Percentiles rank a stretch among this genome's conserved stretches.
phyloP scores from a whole-genome alignment of 306 rosid genomes.

The Castanea crenata region DNA sequence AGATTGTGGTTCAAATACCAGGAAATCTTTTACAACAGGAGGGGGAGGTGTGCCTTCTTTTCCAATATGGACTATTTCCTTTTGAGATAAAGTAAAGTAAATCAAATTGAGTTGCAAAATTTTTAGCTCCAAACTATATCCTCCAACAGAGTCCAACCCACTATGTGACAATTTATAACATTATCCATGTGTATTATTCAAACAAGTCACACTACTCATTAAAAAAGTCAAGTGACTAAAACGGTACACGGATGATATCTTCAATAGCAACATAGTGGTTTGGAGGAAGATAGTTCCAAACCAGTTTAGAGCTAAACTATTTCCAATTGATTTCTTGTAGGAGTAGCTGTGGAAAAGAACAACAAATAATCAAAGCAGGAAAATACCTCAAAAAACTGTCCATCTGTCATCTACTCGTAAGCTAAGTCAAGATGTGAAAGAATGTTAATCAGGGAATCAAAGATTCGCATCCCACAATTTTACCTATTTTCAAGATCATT shows the following conservation, averaged over 20 bases:
- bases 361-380: neutral
- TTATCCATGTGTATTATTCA: too few relatives aligned
- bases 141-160: too few relatives aligned
- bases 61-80: neutral
- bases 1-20: neutral
- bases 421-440: neutral
- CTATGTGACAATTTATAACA: too few relatives aligned
- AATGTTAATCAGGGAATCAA: neutral
- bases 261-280: too few relatives aligned
- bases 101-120: neutral
- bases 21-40: neutral
- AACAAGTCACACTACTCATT: too few relatives aligned
- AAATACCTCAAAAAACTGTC: neutral
- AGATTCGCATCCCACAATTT: neutral
- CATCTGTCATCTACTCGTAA: neutral
- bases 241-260: too few relatives aligned
- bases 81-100: neutral
- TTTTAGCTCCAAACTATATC: too few relatives aligned
- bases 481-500: conserved; percentile 88
- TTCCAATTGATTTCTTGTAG: neutral
- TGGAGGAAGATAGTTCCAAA: too few relatives aligned
- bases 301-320: too few relatives aligned
- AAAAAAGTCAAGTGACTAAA: too few relatives aligned
- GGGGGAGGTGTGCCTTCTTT: neutral
- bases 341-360: neutral